phyloP scores from a whole-genome alignment of 495 filamentous ascomycete genomes.

The Neurospora sp. region DNA sequence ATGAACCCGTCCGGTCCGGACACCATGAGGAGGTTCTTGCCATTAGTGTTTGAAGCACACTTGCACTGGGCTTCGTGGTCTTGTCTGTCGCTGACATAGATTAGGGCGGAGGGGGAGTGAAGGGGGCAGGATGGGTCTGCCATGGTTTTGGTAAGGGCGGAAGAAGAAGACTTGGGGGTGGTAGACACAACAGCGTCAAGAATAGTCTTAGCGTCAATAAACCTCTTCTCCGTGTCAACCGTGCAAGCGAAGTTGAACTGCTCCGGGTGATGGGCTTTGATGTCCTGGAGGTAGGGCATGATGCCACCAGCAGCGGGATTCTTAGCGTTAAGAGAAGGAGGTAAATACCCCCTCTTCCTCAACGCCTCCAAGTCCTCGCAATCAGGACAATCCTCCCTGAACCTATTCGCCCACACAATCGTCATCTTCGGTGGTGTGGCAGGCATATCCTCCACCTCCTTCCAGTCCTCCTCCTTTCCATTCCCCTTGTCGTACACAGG shows the following conservation, averaged over 20 bases:
- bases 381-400: conserved; percentile 22
- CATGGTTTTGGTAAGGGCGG: neutral
- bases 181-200: neutral
- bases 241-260: conserved; percentile 58
- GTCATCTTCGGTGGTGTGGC: neutral
- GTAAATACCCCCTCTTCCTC: neutral
- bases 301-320: conserved; percentile 19
- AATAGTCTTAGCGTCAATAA: conserved; percentile 32
- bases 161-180: neutral
- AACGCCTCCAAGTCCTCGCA: neutral
- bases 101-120: conserved; percentile 6
- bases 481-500: conserved; percentile 14
- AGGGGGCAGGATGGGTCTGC: conserved; percentile 11
- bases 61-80: neutral
- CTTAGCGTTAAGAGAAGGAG: neutral
- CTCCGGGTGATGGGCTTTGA: conserved; percentile 44
- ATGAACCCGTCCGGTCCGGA: conserved; percentile 91
- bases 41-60: neutral
- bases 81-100: neutral
- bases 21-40: conserved; percentile 58
- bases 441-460: neutral
- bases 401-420: conserved; percentile 34
- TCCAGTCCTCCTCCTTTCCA: conserved; percentile 21
- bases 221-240: conserved; percentile 64
- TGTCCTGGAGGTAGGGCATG: conserved; percentile 48